Evolutionary conservation across 495 filamentous ascomycete genomes (phyloP).

Genomic region (Trypethelium eluteriae): DNA sequence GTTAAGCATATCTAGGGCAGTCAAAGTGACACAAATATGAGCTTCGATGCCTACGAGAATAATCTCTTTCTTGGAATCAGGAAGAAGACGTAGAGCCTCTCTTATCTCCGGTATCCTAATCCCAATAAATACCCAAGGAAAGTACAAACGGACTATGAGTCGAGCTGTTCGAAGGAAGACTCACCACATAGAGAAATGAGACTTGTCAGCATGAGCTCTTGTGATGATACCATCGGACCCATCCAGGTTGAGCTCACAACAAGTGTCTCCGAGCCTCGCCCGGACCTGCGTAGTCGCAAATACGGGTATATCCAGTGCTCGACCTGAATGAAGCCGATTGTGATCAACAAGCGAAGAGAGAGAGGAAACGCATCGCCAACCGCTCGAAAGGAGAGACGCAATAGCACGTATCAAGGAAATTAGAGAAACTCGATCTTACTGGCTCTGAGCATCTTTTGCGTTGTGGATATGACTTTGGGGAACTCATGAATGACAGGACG

Average conservation of each 20-base stretch:
- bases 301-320: conserved; percentile 65
- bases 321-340: conserved; percentile 31
- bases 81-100: conserved; percentile 22
- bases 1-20: conserved; percentile 67
- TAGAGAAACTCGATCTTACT: conserved; percentile 30
- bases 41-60: conserved; percentile 81
- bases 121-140: conserved; percentile 38
- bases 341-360: neutral
- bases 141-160: conserved; percentile 31
- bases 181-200: conserved; percentile 74
- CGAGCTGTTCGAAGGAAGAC: conserved; percentile 25
- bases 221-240: conserved; percentile 35
- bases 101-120: conserved; percentile 33
- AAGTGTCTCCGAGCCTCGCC: conserved; percentile 66
- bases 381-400: neutral
- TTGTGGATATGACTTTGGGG: conserved; percentile 55
- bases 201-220: conserved; percentile 67
- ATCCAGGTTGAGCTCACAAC: conserved; percentile 55
- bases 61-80: conserved; percentile 36
- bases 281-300: conserved; percentile 79
- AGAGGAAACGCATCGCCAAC: too few relatives aligned
- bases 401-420: neutral
- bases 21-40: conserved; percentile 94
- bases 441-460: conserved; percentile 47
- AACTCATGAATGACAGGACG: conserved; percentile 73